Conservation (phyloP, 257 asterid species). For the Agastache rugosa region DNA sequence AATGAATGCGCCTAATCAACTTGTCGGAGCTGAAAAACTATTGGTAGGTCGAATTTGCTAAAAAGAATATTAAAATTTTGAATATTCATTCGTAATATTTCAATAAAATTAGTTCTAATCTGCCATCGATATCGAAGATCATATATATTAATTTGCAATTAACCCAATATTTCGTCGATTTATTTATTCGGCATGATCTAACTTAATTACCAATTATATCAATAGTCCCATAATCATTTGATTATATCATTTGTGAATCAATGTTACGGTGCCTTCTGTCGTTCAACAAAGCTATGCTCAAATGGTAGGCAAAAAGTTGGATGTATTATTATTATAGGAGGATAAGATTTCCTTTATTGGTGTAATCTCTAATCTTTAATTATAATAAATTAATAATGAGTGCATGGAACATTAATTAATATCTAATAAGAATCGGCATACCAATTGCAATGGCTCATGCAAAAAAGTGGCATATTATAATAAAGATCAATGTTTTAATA, state of each 20-base stretch:
- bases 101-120: too few species aligned
- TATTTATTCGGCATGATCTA: constrained; percentile 2
- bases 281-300: constrained; percentile 29
- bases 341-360: constrained; percentile 40
- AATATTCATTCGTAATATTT: too few species aligned
- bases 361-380: constrained; percentile 32
- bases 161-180: background rate
- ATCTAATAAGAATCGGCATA: background rate
- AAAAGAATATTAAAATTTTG: too few species aligned
- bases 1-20: too few species aligned
- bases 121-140: too few species aligned
- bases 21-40: too few species aligned
- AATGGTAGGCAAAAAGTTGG: constrained; percentile 35
- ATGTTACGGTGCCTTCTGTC: constrained; percentile 29
- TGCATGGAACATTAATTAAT: constrained; percentile 4
- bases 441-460: constrained; percentile 10
- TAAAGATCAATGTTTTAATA: background rate
- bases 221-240: background rate
- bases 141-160: too few species aligned
- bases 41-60: too few species aligned
- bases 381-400: too few species aligned
- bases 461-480: background rate
- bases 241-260: background rate
- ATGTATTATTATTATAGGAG: background rate
- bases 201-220: constrained; percentile 27